Conservation (phyloP, 2,329 filamentous ascomycete genomes). For the Penicillium sp. region DNA sequence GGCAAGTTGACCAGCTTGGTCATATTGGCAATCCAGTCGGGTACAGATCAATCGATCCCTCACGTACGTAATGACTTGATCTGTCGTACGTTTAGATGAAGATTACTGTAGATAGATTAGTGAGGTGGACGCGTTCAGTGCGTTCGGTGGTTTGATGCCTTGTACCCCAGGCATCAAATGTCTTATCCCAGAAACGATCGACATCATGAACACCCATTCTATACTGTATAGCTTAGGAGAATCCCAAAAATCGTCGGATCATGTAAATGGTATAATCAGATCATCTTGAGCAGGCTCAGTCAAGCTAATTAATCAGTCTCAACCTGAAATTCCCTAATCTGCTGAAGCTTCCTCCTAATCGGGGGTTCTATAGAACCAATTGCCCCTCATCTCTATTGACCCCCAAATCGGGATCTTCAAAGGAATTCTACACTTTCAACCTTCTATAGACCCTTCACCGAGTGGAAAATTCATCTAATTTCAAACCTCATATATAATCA, state of each 20-base stretch:
- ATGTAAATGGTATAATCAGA: not conserved
- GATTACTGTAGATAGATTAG: not conserved
- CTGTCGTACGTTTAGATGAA: not conserved
- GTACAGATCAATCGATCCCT: not conserved
- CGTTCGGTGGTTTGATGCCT: not conserved
- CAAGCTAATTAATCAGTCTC: not conserved
- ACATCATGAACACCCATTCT: not conserved
- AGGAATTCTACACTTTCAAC: not conserved
- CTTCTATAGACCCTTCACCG: not conserved
- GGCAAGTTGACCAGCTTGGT: constrained; percentile 6
- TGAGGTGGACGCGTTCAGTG: not conserved
- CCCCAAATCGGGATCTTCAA: constrained; percentile 13
- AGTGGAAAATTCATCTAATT: not conserved
- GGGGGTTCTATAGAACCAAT: not conserved
- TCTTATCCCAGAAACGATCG: not conserved
- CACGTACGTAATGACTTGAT: not conserved
- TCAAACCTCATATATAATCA: not conserved
- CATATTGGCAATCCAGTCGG: constrained; percentile 9
- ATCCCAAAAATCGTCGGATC: not conserved
- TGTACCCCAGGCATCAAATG: not conserved
- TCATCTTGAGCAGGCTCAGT: not conserved
- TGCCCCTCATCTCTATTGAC: constrained; percentile 11
- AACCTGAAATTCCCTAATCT: not conserved
- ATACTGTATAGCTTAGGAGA: not conserved
- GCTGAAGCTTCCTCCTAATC: not conserved